A percentile compares a stretch with the other conserved stretches of the same genome.
These are phyloP conservation scores for Neonothopanus nambi DNA, from an alignment of 1,284 basidiomycete species.

Conservation along the genomic window DNA sequence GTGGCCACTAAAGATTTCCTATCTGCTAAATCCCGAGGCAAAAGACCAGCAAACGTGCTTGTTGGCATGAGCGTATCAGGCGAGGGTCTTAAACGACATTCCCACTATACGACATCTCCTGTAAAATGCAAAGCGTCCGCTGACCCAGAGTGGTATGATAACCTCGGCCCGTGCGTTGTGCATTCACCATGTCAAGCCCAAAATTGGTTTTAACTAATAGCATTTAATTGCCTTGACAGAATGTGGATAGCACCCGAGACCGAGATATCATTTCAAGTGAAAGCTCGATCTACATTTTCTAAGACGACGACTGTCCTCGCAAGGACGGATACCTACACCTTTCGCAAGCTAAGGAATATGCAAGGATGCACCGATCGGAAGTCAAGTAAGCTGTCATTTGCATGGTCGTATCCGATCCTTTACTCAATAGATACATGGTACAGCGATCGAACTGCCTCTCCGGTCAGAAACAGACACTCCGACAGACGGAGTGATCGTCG, in stretches of 20 bases:
- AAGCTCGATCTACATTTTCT: constrained; percentile 7
- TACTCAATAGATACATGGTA: too few species aligned
- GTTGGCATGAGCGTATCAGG: constrained; percentile 7
- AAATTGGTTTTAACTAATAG: background rate
- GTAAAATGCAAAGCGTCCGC: constrained; percentile 3
- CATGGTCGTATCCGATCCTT: background rate
- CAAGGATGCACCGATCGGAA: constrained; percentile 5
- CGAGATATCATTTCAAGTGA: constrained; percentile 2
- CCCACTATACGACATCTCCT: constrained; percentile 3
- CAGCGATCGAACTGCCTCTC: constrained; percentile 7
- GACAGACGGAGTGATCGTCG: background rate
- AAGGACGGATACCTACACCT: constrained; percentile 2
- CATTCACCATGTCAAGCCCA: too few species aligned
- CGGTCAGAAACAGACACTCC: background rate
- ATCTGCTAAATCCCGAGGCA: constrained; percentile 6
- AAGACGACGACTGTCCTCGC: constrained; percentile 6
- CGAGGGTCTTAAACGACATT: background rate
- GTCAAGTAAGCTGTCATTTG: constrained; percentile 1
- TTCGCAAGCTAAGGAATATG: constrained; percentile 3
- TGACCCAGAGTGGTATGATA: constrained; percentile 12
- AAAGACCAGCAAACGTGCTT: constrained; percentile 6
- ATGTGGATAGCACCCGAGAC: background rate
- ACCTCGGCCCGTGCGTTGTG: constrained; percentile 7
- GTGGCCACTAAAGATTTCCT: constrained; percentile 2
- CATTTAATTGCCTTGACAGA: background rate